A percentile compares a stretch with the other conserved stretches of the same genome.
These are phyloP conservation scores for Rubia peregrina DNA, from an alignment of 305 asterid genomes.

Conservation along the genomic window DNA sequence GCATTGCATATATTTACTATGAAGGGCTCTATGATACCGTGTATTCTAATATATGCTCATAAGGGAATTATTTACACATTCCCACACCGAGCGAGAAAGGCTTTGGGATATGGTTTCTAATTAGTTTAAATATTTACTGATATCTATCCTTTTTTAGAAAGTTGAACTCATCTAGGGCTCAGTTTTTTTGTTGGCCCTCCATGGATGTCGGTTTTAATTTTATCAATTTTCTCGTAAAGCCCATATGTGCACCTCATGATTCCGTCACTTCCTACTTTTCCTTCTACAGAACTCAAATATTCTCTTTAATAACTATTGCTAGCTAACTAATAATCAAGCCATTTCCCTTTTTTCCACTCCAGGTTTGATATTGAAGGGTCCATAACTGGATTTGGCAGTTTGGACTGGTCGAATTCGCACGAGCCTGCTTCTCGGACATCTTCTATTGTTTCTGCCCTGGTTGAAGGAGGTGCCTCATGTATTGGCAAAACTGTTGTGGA, in stretches of 20 bases:
- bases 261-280: neutral
- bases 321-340: neutral
- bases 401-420: conserved; percentile 91
- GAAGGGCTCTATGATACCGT: neutral
- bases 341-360: conserved; percentile 28
- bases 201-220: neutral
- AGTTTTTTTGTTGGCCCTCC: neutral
- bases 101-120: neutral
- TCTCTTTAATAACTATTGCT: neutral
- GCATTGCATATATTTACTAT: neutral
- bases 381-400: conserved; percentile 91
- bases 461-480: conserved; percentile 95
- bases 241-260: neutral
- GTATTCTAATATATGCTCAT: neutral
- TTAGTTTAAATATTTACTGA: neutral
- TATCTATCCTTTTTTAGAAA: neutral
- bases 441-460: conserved; percentile 64
- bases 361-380: conserved; percentile 77
- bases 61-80: neutral
- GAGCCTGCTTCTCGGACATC: conserved; percentile 67
- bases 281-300: neutral
- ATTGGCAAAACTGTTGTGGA: conserved; percentile 85
- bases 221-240: conserved; percentile 3
- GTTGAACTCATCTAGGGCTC: neutral
- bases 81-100: neutral